Evolutionary conservation across 495 filamentous ascomycete genomes (phyloP), one percentile per base, ranked within the genome.

Genomic region (Jackrogersella minutella): DNA sequence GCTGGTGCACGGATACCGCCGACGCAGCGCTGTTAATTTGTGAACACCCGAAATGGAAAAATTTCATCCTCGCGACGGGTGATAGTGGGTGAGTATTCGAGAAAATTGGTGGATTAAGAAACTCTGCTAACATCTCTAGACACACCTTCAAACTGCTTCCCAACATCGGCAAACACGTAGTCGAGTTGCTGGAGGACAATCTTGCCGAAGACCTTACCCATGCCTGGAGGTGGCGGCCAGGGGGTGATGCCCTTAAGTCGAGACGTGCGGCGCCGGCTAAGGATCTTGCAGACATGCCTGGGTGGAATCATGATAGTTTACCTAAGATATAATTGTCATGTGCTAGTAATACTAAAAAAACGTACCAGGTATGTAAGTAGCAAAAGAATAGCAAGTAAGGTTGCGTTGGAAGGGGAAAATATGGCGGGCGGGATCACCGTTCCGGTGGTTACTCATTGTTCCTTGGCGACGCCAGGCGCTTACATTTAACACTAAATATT

Each of bases 1-100:
- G 85, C 58, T 88, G 85, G 83, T 86, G 83, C 73, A 79, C 81
- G 9, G 84, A 85, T 66, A 84, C 79, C 16, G 78, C 76, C 26
- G 83, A 86, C 62, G 81, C 81, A 28, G 76, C 69, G 3, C 57
- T 72, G 55, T 53, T 72, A 3, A 66, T 72, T 6, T 72, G 69
- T 51, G 69, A 72, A 40, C 69, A 72, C 9, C 69, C 69, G 1
- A 65, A 59, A 22, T 72, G 69, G 69, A 68, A 65, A 47, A 72
- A 72, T 33, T 62, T 72, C 46, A 66, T 72, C 36, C 69, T 72
- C 16, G 69, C 69, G 5, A 72, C 69, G 14, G 69, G 69, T 2
- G 69, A 72, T 11, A 72, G 69, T 50, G 69, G 69, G 69, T 72
- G 26, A 43, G 69, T 33, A n/a, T 6, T 3, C 21, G 16, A 34